A percentile compares a stretch with the other conserved stretches of the same genome.
Conservation (phyloP, 176 grass and related monocot genomes). For the Paspalum notatum region DNA sequence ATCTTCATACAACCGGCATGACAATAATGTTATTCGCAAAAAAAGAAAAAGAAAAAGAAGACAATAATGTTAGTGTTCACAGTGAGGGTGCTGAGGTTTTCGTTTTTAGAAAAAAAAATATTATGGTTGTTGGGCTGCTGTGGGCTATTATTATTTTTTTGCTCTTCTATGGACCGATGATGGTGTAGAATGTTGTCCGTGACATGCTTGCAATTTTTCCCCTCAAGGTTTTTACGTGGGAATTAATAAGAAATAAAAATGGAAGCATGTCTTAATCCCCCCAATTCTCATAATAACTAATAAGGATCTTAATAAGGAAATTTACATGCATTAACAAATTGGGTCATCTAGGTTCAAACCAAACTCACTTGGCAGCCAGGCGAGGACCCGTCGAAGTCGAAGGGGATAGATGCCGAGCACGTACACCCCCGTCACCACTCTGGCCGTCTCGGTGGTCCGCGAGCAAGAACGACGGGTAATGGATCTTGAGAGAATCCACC, state of each 20-base stretch:
- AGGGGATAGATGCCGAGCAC: constrained; percentile 61
- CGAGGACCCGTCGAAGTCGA: constrained; percentile 45
- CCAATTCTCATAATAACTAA: not conserved
- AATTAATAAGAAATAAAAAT: not conserved
- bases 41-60: no score
- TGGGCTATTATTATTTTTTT: no score
- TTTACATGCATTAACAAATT: not conserved
- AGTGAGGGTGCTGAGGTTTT: constrained; percentile 23
- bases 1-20: constrained; percentile 66
- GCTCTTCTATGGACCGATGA: no score
- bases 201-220: no score
- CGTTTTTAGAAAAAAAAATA: no score
- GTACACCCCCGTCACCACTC: constrained; percentile 54
- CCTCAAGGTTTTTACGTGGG: no score
- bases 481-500: constrained; percentile 59
- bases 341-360: not conserved
- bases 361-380: constrained; percentile 59
- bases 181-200: no score
- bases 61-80: constrained; percentile 52
- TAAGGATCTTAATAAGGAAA: not conserved
- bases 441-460: constrained; percentile 74
- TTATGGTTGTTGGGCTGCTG: no score
- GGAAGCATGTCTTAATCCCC: not conserved
- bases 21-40: constrained; percentile 60
- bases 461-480: constrained; percentile 69